Percentiles rank a stretch among this genome's conserved stretches.
phyloP scores from a whole-genome alignment of 805 yeast species.

The Scheffersomyces amazonensis region DNA sequence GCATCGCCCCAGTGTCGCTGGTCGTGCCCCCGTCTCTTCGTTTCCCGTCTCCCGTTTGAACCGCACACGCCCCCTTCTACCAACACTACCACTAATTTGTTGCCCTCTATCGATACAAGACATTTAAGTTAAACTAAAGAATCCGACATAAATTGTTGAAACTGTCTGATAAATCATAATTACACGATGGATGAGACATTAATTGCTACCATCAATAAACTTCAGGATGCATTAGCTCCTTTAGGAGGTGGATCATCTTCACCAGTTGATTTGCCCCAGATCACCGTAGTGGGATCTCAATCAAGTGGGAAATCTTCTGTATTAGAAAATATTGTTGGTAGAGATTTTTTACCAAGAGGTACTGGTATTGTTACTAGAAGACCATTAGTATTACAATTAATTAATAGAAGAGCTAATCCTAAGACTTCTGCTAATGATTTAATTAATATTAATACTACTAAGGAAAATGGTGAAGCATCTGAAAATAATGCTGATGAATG shows the following conservation, averaged over 20 bases:
- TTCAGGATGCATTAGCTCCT: slow-evolving; percentile 96
- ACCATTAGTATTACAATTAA: slow-evolving; percentile 79
- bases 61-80: no score
- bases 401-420: slow-evolving; percentile 54
- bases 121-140: no score
- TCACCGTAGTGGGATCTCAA: slow-evolving; percentile 93
- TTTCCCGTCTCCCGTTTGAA: no score
- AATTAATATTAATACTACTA: slow-evolving; percentile 42
- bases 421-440: slow-evolving; percentile 28
- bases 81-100: no score
- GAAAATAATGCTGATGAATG: slow-evolving; percentile 84
- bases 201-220: slow-evolving; percentile 81
- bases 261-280: slow-evolving; percentile 92
- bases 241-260: slow-evolving; percentile 85
- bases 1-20: no score
- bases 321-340: slow-evolving; percentile 84
- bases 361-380: slow-evolving; percentile 91
- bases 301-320: slow-evolving; percentile 89
- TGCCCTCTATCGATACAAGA: no score
- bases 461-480: slow-evolving; percentile 46
- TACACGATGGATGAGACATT: slow-evolving; percentile 74
- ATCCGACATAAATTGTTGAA: no score
- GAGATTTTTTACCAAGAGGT: slow-evolving; percentile 89
- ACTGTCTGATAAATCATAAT: no score
- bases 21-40: no score